A percentile compares a stretch with the other conserved stretches of the same genome.
Evolutionary conservation across 2,329 filamentous ascomycete species (phyloP).

Genomic region (Raffaelea arxii): DNA sequence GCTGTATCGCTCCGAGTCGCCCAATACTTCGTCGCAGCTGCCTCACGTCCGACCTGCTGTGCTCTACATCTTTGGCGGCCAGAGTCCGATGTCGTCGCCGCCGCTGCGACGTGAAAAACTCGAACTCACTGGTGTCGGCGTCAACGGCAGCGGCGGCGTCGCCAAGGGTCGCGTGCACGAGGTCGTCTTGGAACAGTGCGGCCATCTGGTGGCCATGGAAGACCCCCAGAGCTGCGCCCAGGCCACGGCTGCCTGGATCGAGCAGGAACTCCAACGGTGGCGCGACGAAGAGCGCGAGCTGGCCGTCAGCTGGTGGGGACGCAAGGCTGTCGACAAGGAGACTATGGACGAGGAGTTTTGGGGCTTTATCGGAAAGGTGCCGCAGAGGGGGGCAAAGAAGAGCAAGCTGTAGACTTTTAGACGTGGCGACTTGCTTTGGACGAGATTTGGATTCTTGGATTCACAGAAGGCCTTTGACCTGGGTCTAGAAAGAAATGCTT

Average conservation of each 20-base stretch:
- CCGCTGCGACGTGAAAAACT: conserved; percentile 48
- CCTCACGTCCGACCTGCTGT: conserved; percentile 52
- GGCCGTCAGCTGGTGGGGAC: conserved; percentile 39
- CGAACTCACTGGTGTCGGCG: conserved; percentile 50
- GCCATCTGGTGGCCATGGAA: conserved; percentile 83
- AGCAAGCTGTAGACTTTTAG: conserved; percentile 5
- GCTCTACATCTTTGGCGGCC: conserved; percentile 59
- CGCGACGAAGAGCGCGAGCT: conserved; percentile 46
- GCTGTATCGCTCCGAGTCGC: conserved; percentile 60
- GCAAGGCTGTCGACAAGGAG: conserved; percentile 41
- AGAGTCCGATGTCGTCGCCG: conserved; percentile 45
- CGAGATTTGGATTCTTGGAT: no score
- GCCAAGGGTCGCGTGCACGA: conserved; percentile 57
- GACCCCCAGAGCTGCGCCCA: conserved; percentile 57
- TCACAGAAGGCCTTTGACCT: no score
- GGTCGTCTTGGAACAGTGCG: conserved; percentile 52
- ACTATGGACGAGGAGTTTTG: conserved; percentile 44
- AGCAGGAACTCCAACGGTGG: conserved; percentile 47
- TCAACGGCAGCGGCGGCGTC: conserved; percentile 57
- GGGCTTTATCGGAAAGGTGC: conserved; percentile 6
- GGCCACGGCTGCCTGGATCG: conserved; percentile 46
- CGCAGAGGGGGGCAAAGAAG: background rate
- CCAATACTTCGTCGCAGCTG: conserved; percentile 45
- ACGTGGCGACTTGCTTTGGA: no score
- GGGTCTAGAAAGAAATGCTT: no score